Percentiles rank a stretch among this genome's conserved stretches.
Conservation (phyloP, 345 rosid genomes). For the Lenwebbia sp. region DNA sequence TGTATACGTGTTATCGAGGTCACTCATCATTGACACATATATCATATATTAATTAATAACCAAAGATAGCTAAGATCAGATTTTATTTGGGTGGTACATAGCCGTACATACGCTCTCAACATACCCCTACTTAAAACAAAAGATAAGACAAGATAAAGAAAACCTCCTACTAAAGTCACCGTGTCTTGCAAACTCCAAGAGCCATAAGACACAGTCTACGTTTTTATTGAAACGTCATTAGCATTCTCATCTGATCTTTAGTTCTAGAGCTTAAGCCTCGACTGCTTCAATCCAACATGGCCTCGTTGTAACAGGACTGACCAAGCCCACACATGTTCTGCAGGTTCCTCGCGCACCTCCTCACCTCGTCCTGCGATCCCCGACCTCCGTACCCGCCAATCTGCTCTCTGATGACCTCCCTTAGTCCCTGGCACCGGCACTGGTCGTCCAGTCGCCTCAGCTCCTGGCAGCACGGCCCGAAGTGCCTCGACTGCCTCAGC, state of each 20-base stretch:
- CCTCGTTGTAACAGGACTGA: neutral
- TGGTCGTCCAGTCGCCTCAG: slow-evolving; percentile 1
- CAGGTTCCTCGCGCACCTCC: neutral
- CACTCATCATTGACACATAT: neutral
- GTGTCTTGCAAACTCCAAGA: neutral
- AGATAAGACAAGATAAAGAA: neutral
- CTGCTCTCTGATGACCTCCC: neutral
- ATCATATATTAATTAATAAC: neutral
- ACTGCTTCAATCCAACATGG: neutral
- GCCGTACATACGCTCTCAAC: neutral
- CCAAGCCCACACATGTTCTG: slow-evolving; percentile 5
- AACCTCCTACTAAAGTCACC: neutral
- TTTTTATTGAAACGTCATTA: neutral
- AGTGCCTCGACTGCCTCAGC: neutral
- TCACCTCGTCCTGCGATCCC: neutral
- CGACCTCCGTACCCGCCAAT: neutral
- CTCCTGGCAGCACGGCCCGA: slow-evolving; percentile 1
- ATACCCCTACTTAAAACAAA: neutral
- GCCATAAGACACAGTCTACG: neutral
- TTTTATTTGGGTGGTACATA: neutral
- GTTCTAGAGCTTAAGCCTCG: neutral
- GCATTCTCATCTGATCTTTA: neutral
- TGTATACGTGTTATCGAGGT: neutral
- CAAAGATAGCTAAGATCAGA: neutral
- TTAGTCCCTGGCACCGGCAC: slow-evolving; percentile 21